A percentile compares a stretch with the other conserved stretches of the same genome.
Evolutionary conservation across 257 asterid genomes (phyloP).

Genomic region (Capsicum baccatum): DNA sequence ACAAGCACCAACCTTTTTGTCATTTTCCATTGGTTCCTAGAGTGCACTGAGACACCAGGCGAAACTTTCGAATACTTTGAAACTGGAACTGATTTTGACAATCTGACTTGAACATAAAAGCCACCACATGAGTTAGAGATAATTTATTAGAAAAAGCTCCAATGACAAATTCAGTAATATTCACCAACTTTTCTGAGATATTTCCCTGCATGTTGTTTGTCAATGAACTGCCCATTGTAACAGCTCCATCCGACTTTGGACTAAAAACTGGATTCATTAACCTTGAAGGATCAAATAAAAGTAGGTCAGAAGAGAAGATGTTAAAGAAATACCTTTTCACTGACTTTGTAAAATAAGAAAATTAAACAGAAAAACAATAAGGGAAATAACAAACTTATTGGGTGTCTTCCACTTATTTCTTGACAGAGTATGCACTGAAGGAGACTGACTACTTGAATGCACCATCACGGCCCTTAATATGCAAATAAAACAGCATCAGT

Average conservation of each 20-base stretch:
- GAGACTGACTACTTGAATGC: slow-evolving; percentile 41
- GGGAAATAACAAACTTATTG: slow-evolving; percentile 50
- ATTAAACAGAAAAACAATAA: slow-evolving; percentile 35
- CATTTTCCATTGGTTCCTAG: slow-evolving; percentile 70
- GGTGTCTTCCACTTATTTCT: slow-evolving; percentile 53
- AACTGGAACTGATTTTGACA: slow-evolving; percentile 39
- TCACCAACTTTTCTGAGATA: slow-evolving; percentile 68
- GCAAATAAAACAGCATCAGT: slow-evolving; percentile 28
- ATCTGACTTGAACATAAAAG: slow-evolving; percentile 51
- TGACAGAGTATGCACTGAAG: slow-evolving; percentile 47
- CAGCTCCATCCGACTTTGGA: slow-evolving; percentile 47
- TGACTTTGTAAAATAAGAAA: slow-evolving; percentile 22
- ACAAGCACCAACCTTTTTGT: slow-evolving; percentile 78
- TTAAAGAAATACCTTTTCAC: not conserved
- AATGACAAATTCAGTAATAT: slow-evolving; percentile 23
- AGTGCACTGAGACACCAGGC: slow-evolving; percentile 47
- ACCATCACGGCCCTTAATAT: slow-evolving; percentile 61
- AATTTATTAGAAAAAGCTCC: not conserved
- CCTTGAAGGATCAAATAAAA: slow-evolving; percentile 48
- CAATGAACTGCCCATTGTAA: slow-evolving; percentile 37
- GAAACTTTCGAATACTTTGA: slow-evolving; percentile 53
- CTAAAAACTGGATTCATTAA: slow-evolving; percentile 44
- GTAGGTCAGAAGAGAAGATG: slow-evolving; percentile 36
- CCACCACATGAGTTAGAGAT: not conserved
- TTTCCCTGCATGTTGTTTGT: slow-evolving; percentile 49